Percentiles rank a stretch among this genome's conserved stretches.
Evolutionary conservation across 2,329 filamentous ascomycete genomes (phyloP).

Genomic region (Epichloe sibirici): DNA sequence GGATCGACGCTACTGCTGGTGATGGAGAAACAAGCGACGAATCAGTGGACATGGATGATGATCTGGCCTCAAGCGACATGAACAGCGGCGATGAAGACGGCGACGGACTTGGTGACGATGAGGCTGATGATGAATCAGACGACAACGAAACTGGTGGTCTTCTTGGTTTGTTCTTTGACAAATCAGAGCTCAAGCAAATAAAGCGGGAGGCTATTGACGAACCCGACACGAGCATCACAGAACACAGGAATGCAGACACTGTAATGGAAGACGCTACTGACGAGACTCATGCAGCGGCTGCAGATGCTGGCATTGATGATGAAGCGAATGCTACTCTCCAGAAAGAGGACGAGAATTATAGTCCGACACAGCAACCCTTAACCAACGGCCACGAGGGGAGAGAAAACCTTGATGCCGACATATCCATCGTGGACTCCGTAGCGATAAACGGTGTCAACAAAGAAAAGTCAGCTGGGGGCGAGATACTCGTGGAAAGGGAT

Average conservation of each 20-base stretch:
- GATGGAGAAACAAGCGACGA: conserved; percentile 46
- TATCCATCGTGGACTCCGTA: not conserved
- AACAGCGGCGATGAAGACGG: conserved; percentile 25
- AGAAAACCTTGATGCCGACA: not conserved
- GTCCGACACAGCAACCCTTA: not conserved
- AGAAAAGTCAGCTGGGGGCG: not conserved
- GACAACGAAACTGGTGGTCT: conserved; percentile 33
- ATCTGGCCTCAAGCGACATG: conserved; percentile 47
- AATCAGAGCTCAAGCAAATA: conserved; percentile 43
- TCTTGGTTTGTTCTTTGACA: conserved; percentile 46
- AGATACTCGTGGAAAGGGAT: not conserved
- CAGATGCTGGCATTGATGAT: not conserved
- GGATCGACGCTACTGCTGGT: conserved; percentile 17
- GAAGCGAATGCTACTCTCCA: conserved; percentile 9
- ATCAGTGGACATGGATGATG: conserved; percentile 57
- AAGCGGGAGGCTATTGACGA: conserved; percentile 25
- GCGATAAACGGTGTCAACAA: not conserved
- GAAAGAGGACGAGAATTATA: conserved; percentile 17
- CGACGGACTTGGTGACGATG: conserved; percentile 22
- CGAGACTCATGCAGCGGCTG: not conserved
- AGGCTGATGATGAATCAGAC: conserved; percentile 31
- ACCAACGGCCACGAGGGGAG: not conserved
- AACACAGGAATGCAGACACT: conserved; percentile 15
- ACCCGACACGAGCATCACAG: not conserved
- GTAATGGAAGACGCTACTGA: conserved; percentile 4